Percentiles rank a stretch among this genome's conserved stretches.
These are phyloP conservation scores for Termitomyces sp. DNA, from an alignment of 768 basidiomycete species.

Conservation along the genomic window DNA sequence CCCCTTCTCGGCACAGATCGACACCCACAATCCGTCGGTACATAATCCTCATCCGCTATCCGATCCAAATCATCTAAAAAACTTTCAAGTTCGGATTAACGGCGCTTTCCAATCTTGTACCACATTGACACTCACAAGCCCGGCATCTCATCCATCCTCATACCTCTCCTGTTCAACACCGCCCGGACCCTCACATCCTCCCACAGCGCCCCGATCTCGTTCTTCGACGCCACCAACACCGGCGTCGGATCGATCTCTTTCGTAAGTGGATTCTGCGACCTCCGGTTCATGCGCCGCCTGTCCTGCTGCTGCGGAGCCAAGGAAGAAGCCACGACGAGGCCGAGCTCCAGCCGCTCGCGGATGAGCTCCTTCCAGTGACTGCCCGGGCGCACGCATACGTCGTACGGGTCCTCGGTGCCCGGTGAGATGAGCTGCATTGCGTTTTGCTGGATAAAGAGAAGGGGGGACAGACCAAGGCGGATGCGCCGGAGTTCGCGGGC, in stretches of 20 bases:
- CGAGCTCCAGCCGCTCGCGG: conserved; percentile 5
- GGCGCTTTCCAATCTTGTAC: neutral
- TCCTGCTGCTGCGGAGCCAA: neutral
- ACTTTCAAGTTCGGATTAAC: conserved; percentile 25
- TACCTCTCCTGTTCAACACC: conserved; percentile 41
- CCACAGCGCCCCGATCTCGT: conserved; percentile 65
- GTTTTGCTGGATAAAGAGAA: conserved; percentile 50
- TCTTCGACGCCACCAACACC: conserved; percentile 44
- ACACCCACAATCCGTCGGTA: conserved; percentile 56
- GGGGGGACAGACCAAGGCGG: conserved; percentile 34
- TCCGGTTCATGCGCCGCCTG: neutral
- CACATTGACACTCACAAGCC: conserved; percentile 51
- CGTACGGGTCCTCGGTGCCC: conserved; percentile 24
- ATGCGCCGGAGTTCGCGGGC: conserved; percentile 25
- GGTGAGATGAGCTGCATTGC: conserved; percentile 46
- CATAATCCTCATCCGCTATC: conserved; percentile 48
- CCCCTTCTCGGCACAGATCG: neutral
- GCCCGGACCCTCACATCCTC: conserved; percentile 45
- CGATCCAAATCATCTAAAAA: conserved; percentile 68
- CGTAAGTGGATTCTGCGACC: conserved; percentile 18
- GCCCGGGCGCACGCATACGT: conserved; percentile 50
- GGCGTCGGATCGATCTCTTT: conserved; percentile 40
- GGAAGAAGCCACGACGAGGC: no score
- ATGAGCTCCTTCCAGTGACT: conserved; percentile 53
- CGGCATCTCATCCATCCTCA: conserved; percentile 53